These are phyloP conservation scores for Hortiboletus campestris DNA, from an alignment of 768 basidiomycete species.

Conservation along the genomic window DNA sequence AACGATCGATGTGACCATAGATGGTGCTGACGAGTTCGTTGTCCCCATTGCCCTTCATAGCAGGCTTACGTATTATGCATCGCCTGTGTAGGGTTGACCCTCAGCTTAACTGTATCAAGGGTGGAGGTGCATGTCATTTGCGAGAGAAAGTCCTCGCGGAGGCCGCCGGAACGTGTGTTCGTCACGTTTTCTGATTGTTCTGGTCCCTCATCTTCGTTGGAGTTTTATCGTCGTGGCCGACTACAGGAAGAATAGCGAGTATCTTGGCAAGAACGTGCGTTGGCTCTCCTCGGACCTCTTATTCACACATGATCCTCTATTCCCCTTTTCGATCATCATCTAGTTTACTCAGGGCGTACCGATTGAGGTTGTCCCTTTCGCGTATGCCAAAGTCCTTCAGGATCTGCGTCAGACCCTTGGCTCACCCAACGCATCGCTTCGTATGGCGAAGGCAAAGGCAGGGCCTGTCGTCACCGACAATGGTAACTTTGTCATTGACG, in stretches of 20 bases:
- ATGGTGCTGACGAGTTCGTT: conserved; percentile 93
- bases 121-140: conserved; percentile 94
- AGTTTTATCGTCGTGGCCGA: conserved; percentile 87
- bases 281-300: background rate
- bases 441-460: conserved; percentile 93
- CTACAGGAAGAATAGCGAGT: conserved; percentile 86
- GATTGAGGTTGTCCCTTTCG: conserved; percentile 95
- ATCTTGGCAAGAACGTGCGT: conserved; percentile 80
- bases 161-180: conserved; percentile 73
- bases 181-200: background rate
- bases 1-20: conserved; percentile 91
- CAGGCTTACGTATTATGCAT: background rate
- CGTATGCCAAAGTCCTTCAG: conserved; percentile 83
- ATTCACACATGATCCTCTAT: fast-evolving
- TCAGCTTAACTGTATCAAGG: conserved; percentile 91
- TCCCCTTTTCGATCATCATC: background rate
- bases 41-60: background rate
- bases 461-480: conserved; percentile 98
- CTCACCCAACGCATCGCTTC: conserved; percentile 69
- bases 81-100: conserved; percentile 66
- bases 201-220: conserved; percentile 52
- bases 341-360: conserved; percentile 90
- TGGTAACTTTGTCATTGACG: conserved; percentile 97
- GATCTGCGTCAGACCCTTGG: conserved; percentile 60
- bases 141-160: conserved; percentile 98